Percentiles rank a stretch among this genome's conserved stretches.
These are phyloP conservation scores for Coniella vitis DNA, from an alignment of 2,329 filamentous ascomycete species.

Conservation along the genomic window DNA sequence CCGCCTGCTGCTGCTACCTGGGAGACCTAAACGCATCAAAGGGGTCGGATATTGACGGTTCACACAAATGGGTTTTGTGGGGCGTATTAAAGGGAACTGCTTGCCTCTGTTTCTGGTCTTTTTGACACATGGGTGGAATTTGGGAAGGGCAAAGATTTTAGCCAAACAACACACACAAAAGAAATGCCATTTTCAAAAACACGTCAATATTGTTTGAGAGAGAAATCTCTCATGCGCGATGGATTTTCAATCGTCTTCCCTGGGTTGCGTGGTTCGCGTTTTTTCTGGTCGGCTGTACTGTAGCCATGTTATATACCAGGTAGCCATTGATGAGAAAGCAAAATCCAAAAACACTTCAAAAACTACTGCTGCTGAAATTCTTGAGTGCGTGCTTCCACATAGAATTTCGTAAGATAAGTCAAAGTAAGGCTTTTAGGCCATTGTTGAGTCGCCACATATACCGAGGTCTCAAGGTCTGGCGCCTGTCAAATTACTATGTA, in stretches of 20 bases:
- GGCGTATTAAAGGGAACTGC: constrained; percentile 26
- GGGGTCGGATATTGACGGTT: constrained; percentile 17
- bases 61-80: constrained; percentile 23
- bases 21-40: constrained; percentile 13
- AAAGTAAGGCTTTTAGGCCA: too few species aligned
- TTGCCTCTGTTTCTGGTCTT: constrained; percentile 29
- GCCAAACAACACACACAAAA: constrained; percentile 19
- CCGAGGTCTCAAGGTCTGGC: too few species aligned
- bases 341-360: constrained; percentile 16
- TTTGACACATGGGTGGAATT: constrained; percentile 21
- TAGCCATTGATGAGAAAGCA: constrained; percentile 12
- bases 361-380: background rate
- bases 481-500: too few species aligned
- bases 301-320: constrained; percentile 10
- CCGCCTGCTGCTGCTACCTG: constrained; percentile 13
- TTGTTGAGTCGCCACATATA: too few species aligned
- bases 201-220: constrained; percentile 10
- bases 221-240: background rate
- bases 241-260: too few species aligned
- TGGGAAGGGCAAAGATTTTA: constrained; percentile 16
- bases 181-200: constrained; percentile 13
- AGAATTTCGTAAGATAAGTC: too few species aligned
- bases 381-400: too few species aligned
- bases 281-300: constrained; percentile 11
- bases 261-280: constrained; percentile 3